Base-by-base conservation (phyloP, 1,284 basidiomycete species). In the Takashimella tepidaria region DNA sequence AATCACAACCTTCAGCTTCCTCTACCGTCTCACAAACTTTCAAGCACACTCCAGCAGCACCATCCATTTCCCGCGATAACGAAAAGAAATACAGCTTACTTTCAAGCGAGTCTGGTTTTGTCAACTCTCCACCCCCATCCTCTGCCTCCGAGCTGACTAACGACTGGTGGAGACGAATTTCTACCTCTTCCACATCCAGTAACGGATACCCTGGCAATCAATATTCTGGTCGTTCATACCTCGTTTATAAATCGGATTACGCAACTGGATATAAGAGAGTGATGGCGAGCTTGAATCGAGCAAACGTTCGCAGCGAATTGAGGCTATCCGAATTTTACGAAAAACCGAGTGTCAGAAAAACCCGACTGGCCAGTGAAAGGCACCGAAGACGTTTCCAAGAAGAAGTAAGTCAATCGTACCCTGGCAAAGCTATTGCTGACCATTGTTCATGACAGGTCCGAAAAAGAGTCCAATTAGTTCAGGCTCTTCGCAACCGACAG, bases 331-430 rank as follows among this genome's bases (percentile, higher is more conserved):
- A 67, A 57, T 66, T 58, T 45, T 58, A 68, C 50, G 69, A 72
- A 55, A 69, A 67, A 56, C 63, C 63, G 22, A 63, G 61, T 56
- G 64, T 66, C 22, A 62, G 47, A 53, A 62, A 57, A 48, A 64
- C 62, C 54, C 58, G 69, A 49, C 43, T 72, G 52, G 54, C 53
- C 27, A 62, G 57, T 37, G 68, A 69, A 51, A 55, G 67, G 47
- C 68, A 70, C 57, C 57, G 68, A 45, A 62, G 62, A 44, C 61
- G 68, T 51, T 72, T 72, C 53, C 63, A 64, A 52, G 66, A 65
- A 45, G 63, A 67, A 65, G 69, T 70, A 45, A 61, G 68, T 66
- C 2, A 19, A 45, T 37, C 12, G 13, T 46, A 41, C 19, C 48
- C 37, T 26, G 31, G 13, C 23, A 8, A 6, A 19, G 8, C n/a